These are phyloP conservation scores for Myxozyma neotropica DNA, from an alignment of 805 yeast genomes.

Conservation along the genomic window DNA sequence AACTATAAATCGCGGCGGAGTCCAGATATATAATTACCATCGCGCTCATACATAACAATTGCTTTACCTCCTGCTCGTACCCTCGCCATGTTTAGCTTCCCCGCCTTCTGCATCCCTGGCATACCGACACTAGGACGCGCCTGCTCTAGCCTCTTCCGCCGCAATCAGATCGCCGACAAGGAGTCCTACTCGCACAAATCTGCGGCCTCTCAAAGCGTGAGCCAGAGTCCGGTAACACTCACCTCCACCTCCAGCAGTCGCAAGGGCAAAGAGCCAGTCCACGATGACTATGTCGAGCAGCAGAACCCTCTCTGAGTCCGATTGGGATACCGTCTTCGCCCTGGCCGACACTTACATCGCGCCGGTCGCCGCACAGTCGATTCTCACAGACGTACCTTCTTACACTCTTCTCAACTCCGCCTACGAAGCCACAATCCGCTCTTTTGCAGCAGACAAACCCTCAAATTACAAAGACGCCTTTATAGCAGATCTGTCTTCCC, in stretches of 20 bases:
- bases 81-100: neutral
- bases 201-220: too few relatives aligned
- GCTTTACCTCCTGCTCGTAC: neutral
- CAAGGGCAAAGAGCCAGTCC: neutral
- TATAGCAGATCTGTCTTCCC: neutral
- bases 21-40: too few relatives aligned
- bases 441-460: slow-evolving; percentile 8
- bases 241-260: too few relatives aligned
- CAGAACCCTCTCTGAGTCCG: slow-evolving; percentile 4
- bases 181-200: neutral
- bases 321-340: slow-evolving; percentile 25
- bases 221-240: too few relatives aligned
- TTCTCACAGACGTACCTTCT: neutral
- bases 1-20: too few relatives aligned
- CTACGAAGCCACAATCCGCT: neutral
- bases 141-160: neutral
- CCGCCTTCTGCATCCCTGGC: neutral
- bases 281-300: neutral
- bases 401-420: neutral
- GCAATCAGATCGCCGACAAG: neutral
- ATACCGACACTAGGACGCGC: neutral
- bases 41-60: neutral
- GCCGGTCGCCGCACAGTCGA: slow-evolving; percentile 1
- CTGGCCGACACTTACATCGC: slow-evolving; percentile 24
- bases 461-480: slow-evolving; percentile 2